Conservation (phyloP, 345 rosid genomes). For the Hypericum androsaemum region DNA sequence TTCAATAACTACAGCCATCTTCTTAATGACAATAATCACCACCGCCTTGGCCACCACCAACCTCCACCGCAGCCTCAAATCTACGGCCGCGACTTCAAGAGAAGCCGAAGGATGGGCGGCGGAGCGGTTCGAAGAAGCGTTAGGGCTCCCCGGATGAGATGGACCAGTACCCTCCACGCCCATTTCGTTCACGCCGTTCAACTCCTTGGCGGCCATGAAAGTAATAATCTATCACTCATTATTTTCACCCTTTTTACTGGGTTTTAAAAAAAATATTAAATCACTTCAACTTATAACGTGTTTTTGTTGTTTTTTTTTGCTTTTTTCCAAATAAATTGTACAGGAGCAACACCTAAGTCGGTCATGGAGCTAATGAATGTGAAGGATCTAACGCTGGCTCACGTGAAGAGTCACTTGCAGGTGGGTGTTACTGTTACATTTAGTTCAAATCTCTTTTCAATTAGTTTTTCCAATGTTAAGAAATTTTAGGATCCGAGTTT, state of each 20-base stretch:
- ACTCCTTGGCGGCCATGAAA: conserved; percentile 99
- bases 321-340: neutral
- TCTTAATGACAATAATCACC: conserved; percentile 19
- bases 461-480: neutral
- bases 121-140: conserved; percentile 49
- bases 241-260: too few species aligned
- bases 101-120: conserved; percentile 34
- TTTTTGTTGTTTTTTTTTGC: neutral
- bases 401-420: conserved; percentile 99
- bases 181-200: conserved; percentile 94
- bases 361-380: conserved; percentile 98
- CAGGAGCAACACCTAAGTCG: conserved; percentile 98
- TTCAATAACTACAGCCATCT: conserved; percentile 3
- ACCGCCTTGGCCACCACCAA: conserved; percentile 32
- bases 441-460: conserved; percentile 17
- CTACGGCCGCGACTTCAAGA: conserved; percentile 70
- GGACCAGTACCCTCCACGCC: conserved; percentile 92
- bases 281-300: neutral
- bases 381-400: conserved; percentile 99
- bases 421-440: conserved; percentile 26
- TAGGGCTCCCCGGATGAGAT: conserved; percentile 97
- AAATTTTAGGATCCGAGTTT: too few species aligned
- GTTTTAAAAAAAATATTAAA: neutral
- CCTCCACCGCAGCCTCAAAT: conserved; percentile 29
- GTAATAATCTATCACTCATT: conserved; percentile 18